Percentiles rank a stretch among this genome's conserved stretches.
These are phyloP conservation scores for Colletotrichum sp. DNA, from an alignment of 2,329 filamentous ascomycete genomes.

Conservation along the genomic window DNA sequence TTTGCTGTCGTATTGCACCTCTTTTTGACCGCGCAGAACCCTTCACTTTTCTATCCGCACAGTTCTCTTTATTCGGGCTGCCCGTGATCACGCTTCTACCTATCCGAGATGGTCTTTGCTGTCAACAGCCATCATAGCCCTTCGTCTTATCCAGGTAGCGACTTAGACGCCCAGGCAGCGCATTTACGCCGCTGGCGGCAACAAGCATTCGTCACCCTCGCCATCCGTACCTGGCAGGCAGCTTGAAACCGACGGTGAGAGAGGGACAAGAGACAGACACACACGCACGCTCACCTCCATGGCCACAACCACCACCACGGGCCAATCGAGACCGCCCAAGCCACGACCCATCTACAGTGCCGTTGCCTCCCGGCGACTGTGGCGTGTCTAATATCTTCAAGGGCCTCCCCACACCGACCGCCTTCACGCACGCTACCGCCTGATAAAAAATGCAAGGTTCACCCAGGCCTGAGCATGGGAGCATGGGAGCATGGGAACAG, in stretches of 20 bases:
- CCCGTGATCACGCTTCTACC: not conserved
- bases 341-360: not conserved
- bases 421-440: slow-evolving; percentile 14
- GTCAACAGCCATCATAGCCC: not conserved
- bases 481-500: slow-evolving; percentile 17
- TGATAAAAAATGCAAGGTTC: slow-evolving; percentile 18
- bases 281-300: not conserved
- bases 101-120: not conserved
- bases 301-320: not conserved
- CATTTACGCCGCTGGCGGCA: not conserved
- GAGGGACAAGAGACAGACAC: not conserved
- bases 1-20: not conserved
- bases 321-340: slow-evolving; percentile 6
- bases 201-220: slow-evolving; percentile 8
- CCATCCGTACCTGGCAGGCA: not conserved
- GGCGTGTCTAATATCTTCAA: slow-evolving; percentile 9
- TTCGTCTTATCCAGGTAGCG: not conserved
- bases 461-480: slow-evolving; percentile 13
- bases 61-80: not conserved
- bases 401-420: slow-evolving; percentile 15
- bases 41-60: not conserved
- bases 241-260: slow-evolving; percentile 15
- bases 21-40: not conserved
- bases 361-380: not conserved
- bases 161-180: slow-evolving; percentile 6